Evolutionary conservation across 1,139 yeast genomes (phyloP), one percentile per base, ranked within the genome.

Genomic region (Scheffersomyces stambukii): DNA sequence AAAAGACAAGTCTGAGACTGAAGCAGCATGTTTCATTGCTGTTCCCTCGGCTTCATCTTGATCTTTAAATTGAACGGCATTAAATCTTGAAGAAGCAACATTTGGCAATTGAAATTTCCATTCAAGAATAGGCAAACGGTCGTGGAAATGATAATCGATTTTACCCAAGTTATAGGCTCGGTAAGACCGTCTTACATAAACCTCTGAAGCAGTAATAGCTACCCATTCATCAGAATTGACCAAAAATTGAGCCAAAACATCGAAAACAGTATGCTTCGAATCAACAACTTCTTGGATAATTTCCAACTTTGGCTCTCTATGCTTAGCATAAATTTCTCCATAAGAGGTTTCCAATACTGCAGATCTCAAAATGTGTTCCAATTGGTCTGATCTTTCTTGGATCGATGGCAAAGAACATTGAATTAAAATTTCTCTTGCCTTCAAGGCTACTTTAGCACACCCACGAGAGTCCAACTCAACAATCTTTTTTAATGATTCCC

Each of bases 361-460:
- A 11, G 95, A 79, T 57, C 89, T 79, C 59, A 91, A 75, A 47
- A 91, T 91, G 57, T 89, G 97, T 62, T 91, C 97, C 52, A 91
- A 75, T 66, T 93, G 98, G 54, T 89, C 96, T 15, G 95, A 82
- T 64, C 98, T 81, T 64, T 91, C 98, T 58, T 84, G 81, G 42
- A 88, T 81, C 5, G 97, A 88, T 25, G 99, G 98, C 60, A 91
- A 71, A 23, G 97, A 86, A 55, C 96, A 89, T 67, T 89, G 96
- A 48, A 91, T 91, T 50, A 91, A 75, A 40, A 91, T 83, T 63
- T 93, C 99, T 57, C 97, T 80, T 1, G 96, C 96, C 58, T 86
- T 88, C 52, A 91, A 71, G n/a, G 95, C 85, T 31, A 91, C 96
- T 69, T 89, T 91, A 19, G 95, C 91, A 27, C 95, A 79, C 10